These are phyloP conservation scores for Lindgomyces ingoldianus DNA, from an alignment of 495 filamentous ascomycete species.

Conservation along the genomic window DNA sequence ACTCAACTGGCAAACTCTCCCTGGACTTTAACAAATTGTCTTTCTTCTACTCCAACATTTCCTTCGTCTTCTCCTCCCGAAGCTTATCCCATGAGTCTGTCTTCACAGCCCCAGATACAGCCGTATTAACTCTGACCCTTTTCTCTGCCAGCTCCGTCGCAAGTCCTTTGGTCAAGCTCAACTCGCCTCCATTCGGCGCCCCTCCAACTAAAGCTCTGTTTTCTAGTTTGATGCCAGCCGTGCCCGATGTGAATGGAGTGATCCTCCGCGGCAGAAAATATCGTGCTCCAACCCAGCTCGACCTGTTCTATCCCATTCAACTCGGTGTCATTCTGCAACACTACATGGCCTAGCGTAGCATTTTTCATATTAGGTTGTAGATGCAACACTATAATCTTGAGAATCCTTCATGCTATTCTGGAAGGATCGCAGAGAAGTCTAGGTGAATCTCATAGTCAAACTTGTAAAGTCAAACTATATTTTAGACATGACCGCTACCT, in stretches of 20 bases:
- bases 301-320: too few relatives aligned
- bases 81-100: slow-evolving; percentile 38
- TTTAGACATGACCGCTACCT: background rate
- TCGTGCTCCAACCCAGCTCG: too few relatives aligned
- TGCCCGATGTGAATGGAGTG: slow-evolving; percentile 35
- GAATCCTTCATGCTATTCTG: too few relatives aligned
- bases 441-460: background rate
- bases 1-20: slow-evolving; percentile 29
- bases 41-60: too few relatives aligned
- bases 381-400: too few relatives aligned
- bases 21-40: slow-evolving; percentile 16
- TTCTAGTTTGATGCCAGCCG: slow-evolving; percentile 33
- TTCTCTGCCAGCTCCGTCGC: slow-evolving; percentile 31
- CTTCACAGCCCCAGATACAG: slow-evolving; percentile 27
- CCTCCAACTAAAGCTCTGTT: slow-evolving; percentile 31
- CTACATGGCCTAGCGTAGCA: too few relatives aligned
- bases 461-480: background rate
- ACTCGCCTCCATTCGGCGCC: slow-evolving; percentile 28
- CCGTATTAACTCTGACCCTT: slow-evolving; percentile 31
- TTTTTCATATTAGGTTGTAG: too few relatives aligned
- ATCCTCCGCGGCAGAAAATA: too few relatives aligned
- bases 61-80: slow-evolving; percentile 9
- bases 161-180: slow-evolving; percentile 35
- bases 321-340: too few relatives aligned
- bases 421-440: background rate